Evolutionary conservation across 1,139 yeast genomes (phyloP).

Genomic region (Taphrina betulina): DNA sequence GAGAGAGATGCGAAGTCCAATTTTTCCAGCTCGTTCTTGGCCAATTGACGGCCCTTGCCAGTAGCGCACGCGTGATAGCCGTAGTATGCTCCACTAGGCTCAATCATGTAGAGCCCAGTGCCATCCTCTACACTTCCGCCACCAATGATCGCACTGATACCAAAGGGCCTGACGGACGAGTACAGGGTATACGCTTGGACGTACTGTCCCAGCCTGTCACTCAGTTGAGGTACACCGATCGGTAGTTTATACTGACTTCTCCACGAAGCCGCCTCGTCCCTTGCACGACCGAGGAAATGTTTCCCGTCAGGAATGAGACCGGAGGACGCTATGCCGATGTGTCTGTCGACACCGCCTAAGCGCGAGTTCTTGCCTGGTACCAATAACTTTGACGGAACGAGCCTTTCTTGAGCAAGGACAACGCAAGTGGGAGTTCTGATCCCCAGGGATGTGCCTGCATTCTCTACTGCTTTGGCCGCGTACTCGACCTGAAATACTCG

Average conservation of each 20-base stretch:
- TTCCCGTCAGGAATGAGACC: constrained; percentile 97
- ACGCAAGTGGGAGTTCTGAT: constrained; percentile 89
- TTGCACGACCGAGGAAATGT: constrained; percentile 84
- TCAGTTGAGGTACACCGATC: constrained; percentile 75
- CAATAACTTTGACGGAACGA: constrained; percentile 78
- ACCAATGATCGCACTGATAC: constrained; percentile 86
- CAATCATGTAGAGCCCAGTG: constrained; percentile 91
- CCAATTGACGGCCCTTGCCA: constrained; percentile 96
- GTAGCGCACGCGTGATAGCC: constrained; percentile 97
- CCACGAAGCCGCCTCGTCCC: constrained; percentile 86
- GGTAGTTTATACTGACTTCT: constrained; percentile 73
- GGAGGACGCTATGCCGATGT: constrained; percentile 88
- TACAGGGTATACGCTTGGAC: constrained; percentile 95
- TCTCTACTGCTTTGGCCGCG: constrained; percentile 96
- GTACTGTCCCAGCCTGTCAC: constrained; percentile 84
- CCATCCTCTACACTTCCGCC: constrained; percentile 81
- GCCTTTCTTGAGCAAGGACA: constrained; percentile 93
- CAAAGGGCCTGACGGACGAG: constrained; percentile 96
- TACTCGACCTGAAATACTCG: constrained; percentile 98
- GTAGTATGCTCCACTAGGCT: constrained; percentile 77
- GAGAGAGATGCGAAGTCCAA: constrained; percentile 68
- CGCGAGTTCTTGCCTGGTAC: constrained; percentile 87
- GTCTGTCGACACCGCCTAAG: constrained; percentile 89
- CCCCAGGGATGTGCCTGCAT: constrained; percentile 85
- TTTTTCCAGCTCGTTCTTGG: constrained; percentile 93